These are phyloP conservation scores for Serendipita indica DNA, from an alignment of 768 basidiomycete genomes.

Conservation along the genomic window DNA sequence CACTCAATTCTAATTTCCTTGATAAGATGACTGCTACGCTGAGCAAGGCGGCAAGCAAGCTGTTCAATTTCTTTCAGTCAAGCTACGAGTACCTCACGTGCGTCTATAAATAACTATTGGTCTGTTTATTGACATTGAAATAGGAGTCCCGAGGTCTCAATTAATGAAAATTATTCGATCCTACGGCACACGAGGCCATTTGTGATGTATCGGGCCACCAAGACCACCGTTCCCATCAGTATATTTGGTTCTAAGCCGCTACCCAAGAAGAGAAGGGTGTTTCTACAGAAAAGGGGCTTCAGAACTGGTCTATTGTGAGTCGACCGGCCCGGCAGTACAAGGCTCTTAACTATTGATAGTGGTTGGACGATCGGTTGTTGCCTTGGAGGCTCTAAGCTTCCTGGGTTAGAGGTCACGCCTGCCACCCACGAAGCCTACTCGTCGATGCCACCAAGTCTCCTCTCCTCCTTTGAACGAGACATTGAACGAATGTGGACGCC, in stretches of 20 bases:
- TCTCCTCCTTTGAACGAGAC: constrained; percentile 5
- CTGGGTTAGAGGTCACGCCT: constrained; percentile 15
- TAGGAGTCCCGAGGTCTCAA: constrained; percentile 13
- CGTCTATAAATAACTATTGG: neutral
- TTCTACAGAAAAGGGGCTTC: constrained; percentile 15
- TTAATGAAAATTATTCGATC: constrained; percentile 9
- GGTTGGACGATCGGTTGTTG: constrained; percentile 13
- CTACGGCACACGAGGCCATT: constrained; percentile 14
- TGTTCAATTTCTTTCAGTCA: neutral
- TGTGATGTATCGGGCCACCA: constrained; percentile 12
- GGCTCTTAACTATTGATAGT: neutral
- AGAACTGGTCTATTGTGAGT: constrained; percentile 14
- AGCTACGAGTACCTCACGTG: constrained; percentile 7
- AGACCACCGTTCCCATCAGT: constrained; percentile 12
- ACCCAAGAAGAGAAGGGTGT: constrained; percentile 13
- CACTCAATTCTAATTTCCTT: neutral
- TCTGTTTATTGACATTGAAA: neutral
- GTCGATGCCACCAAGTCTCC: constrained; percentile 4
- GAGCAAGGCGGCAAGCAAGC: neutral
- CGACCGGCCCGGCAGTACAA: neutral
- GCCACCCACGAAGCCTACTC: neutral
- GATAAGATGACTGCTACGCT: neutral
- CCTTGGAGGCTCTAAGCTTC: constrained; percentile 14
- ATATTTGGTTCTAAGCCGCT: constrained; percentile 12
- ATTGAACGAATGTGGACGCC: constrained; percentile 9